Evolutionary conservation across 495 filamentous ascomycete genomes (phyloP).

Genomic region (Chaetomium tenue): DNA sequence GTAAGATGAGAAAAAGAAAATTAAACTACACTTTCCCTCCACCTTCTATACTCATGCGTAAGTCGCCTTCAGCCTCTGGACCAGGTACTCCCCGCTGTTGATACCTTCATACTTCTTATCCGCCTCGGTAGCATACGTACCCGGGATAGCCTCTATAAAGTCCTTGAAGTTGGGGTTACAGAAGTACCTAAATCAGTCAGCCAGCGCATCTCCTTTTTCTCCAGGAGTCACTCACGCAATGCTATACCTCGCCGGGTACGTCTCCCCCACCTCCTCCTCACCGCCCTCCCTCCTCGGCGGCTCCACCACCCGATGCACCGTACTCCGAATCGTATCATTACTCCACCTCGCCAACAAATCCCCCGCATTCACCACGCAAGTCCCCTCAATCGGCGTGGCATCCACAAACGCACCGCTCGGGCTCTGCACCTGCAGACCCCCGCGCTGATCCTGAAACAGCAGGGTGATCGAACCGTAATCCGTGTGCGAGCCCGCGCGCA

Average conservation of each 20-base stretch:
- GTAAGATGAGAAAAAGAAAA: too few species aligned
- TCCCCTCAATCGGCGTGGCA: conserved; percentile 76
- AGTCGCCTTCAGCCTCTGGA: conserved; percentile 74
- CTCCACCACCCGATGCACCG: conserved; percentile 85
- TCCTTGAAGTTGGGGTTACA: conserved; percentile 85
- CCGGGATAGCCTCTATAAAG: conserved; percentile 80
- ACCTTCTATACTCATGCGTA: conserved; percentile 40
- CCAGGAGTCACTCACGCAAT: conserved; percentile 55
- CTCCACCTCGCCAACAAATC: conserved; percentile 87
- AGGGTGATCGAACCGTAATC: conserved; percentile 89
- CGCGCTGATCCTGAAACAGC: conserved; percentile 81
- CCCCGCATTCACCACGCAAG: conserved; percentile 88
- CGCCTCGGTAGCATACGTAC: conserved; percentile 68
- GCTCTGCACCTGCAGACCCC: conserved; percentile 80
- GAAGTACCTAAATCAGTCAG: conserved; percentile 59
- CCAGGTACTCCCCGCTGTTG: conserved; percentile 78
- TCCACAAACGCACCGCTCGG: conserved; percentile 77
- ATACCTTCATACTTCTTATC: conserved; percentile 78
- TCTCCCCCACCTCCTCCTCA: conserved; percentile 37
- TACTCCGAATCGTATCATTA: conserved; percentile 85
- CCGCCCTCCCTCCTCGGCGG: conserved; percentile 53
- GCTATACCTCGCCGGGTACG: conserved; percentile 64
- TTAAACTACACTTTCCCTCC: background rate
- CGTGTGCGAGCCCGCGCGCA: conserved; percentile 81
- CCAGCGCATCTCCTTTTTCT: conserved; percentile 11